Percentiles rank a stretch among this genome's conserved stretches.
Conservation (phyloP, 768 basidiomycete genomes). For the Suillus spraguei region DNA sequence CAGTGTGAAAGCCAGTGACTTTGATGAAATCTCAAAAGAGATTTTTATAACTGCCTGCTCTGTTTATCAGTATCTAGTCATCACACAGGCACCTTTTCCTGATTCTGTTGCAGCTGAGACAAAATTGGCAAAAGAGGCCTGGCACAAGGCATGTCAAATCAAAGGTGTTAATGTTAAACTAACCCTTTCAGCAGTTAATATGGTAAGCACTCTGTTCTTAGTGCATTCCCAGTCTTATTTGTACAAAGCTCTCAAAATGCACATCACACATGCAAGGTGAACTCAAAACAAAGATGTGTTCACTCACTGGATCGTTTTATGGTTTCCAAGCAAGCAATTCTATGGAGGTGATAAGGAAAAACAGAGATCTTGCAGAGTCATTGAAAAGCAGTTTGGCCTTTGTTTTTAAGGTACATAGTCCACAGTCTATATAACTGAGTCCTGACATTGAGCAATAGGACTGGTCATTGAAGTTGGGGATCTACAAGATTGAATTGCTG, state of each 20-base stretch:
- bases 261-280: slow-evolving; percentile 11
- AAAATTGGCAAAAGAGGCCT: slow-evolving; percentile 10
- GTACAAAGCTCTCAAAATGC: slow-evolving; percentile 5
- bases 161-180: slow-evolving; percentile 9
- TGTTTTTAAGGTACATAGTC: not conserved
- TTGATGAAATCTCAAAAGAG: slow-evolving; percentile 20
- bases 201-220: slow-evolving; percentile 6
- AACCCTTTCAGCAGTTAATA: slow-evolving; percentile 1
- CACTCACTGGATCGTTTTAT: slow-evolving; percentile 1
- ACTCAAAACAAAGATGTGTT: slow-evolving; percentile 14
- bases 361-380: not conserved
- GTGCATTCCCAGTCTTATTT: slow-evolving; percentile 1
- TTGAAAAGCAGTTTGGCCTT: slow-evolving; percentile 3
- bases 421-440: slow-evolving; percentile 6
- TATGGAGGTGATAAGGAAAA: not conserved
- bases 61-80: slow-evolving; percentile 20
- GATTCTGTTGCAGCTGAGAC: slow-evolving; percentile 13
- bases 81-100: slow-evolving; percentile 24
- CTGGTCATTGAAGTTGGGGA: not conserved
- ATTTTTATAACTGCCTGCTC: slow-evolving; percentile 20
- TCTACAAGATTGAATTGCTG: not conserved
- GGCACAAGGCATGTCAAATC: slow-evolving; percentile 4
- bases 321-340: slow-evolving; percentile 3
- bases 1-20: slow-evolving; percentile 22
- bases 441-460: not conserved